Percentiles rank a stretch among this genome's conserved stretches.
phyloP scores from a whole-genome alignment of 805 yeast genomes.

The Tetrapisispora taiwanensis region DNA sequence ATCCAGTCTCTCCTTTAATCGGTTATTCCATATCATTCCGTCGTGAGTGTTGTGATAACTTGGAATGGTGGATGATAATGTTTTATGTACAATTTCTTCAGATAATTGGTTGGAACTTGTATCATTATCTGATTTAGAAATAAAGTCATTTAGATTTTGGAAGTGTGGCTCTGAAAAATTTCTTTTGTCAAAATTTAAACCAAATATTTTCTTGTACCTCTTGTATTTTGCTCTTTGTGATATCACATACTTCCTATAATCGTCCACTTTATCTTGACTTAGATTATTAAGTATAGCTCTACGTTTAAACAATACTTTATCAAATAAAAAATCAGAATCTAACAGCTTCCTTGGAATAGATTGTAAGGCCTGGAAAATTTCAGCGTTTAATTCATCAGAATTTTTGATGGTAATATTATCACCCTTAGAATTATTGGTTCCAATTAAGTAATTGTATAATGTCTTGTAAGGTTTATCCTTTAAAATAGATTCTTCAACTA shows the following conservation, averaged over 20 bases:
- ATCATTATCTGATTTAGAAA: no score
- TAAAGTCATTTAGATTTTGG: background rate
- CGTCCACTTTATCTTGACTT: constrained; percentile 69
- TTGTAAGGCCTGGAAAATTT: constrained; percentile 75
- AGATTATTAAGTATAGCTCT: constrained; percentile 60
- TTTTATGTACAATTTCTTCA: constrained; percentile 24
- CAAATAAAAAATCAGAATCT: constrained; percentile 60
- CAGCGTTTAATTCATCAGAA: constrained; percentile 38
- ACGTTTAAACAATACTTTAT: constrained; percentile 56
- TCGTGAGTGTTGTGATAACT: constrained; percentile 32
- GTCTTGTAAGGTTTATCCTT: constrained; percentile 14
- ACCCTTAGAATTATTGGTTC: background rate
- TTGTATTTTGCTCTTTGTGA: constrained; percentile 36
- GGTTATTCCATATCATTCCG: constrained; percentile 54
- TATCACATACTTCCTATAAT: constrained; percentile 67
- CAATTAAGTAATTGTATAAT: constrained; percentile 3
- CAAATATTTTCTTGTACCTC: constrained; percentile 1
- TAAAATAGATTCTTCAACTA: background rate
- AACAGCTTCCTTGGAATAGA: constrained; percentile 61
- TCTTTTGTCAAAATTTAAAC: constrained; percentile 1
- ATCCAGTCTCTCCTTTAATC: constrained; percentile 6
- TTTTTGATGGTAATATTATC: background rate
- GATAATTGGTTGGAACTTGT: constrained; percentile 1
- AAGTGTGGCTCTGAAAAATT: background rate
- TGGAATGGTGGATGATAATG: constrained; percentile 32